Conservation (phyloP, 148 eudicot species). For the Amaranthus palmeri region DNA sequence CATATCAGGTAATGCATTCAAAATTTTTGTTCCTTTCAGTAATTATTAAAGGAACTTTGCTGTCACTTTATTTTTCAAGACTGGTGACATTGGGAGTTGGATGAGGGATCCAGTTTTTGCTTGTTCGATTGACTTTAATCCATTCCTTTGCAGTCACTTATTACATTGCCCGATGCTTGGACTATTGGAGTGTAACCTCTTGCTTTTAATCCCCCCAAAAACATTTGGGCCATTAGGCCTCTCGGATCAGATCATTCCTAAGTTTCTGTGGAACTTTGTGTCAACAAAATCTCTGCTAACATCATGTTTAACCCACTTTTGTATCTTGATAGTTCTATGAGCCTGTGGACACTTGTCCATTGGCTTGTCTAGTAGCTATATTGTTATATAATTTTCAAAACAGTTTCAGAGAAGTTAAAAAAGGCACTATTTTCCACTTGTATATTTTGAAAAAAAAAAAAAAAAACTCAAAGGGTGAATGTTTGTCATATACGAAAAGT, state of each 20-base stretch:
- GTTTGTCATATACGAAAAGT: background rate
- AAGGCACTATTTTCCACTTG: background rate
- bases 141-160: background rate
- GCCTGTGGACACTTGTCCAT: background rate
- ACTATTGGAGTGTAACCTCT: too few relatives aligned
- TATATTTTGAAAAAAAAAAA: too few relatives aligned
- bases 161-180: background rate
- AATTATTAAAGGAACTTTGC: background rate
- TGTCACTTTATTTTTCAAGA: background rate
- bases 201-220: too few relatives aligned
- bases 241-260: background rate
- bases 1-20: conserved; percentile 59
- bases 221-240: too few relatives aligned
- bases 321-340: background rate
- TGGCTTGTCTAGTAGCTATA: background rate
- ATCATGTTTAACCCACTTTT: background rate
- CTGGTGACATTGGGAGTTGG: background rate
- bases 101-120: background rate
- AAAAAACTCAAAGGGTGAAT: background rate
- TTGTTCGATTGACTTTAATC: background rate
- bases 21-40: background rate
- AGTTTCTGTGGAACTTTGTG: background rate
- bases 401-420: background rate
- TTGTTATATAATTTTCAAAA: background rate
- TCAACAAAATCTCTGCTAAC: background rate